Conservation (phyloP, 1,284 basidiomycete genomes). For the Leccinum angustisporum region DNA sequence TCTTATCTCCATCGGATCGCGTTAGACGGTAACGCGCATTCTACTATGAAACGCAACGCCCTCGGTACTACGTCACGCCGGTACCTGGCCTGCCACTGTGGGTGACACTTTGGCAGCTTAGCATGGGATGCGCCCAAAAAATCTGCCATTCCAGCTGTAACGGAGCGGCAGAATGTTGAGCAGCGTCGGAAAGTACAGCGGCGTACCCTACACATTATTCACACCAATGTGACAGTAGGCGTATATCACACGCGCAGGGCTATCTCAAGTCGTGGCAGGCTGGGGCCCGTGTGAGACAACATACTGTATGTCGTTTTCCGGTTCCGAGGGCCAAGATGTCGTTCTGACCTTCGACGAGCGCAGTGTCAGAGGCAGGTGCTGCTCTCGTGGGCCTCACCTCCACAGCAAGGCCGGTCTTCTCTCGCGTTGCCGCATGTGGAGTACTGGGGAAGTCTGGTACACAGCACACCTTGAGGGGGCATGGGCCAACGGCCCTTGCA, state of each 20-base stretch:
- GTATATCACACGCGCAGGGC: conserved; percentile 4
- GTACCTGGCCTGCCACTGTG: conserved; percentile 2
- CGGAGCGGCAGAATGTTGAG: conserved; percentile 1
- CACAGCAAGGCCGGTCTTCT: conserved; percentile 21
- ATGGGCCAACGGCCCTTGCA: conserved; percentile 18
- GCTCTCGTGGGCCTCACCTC: conserved; percentile 20
- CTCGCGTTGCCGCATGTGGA: conserved; percentile 8
- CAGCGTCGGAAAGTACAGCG: neutral
- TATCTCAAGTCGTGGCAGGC: conserved; percentile 4
- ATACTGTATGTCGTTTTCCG: conserved; percentile 12
- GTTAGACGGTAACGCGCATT: neutral
- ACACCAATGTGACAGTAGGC: conserved; percentile 7
- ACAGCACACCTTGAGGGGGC: neutral
- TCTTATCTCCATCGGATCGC: conserved; percentile 11
- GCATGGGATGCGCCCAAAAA: conserved; percentile 3
- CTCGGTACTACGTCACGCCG: neutral
- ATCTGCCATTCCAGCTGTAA: neutral
- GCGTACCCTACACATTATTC: conserved; percentile 1
- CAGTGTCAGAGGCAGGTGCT: conserved; percentile 14
- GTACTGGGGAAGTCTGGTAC: conserved; percentile 1
- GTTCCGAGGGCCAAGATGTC: conserved; percentile 25
- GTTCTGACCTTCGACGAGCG: conserved; percentile 16
- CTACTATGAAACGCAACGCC: conserved; percentile 1
- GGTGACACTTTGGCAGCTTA: conserved; percentile 4
- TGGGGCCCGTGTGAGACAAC: conserved; percentile 6